Conservation (phyloP, 2,329 filamentous ascomycete species). For the Ilyonectria robusta region DNA sequence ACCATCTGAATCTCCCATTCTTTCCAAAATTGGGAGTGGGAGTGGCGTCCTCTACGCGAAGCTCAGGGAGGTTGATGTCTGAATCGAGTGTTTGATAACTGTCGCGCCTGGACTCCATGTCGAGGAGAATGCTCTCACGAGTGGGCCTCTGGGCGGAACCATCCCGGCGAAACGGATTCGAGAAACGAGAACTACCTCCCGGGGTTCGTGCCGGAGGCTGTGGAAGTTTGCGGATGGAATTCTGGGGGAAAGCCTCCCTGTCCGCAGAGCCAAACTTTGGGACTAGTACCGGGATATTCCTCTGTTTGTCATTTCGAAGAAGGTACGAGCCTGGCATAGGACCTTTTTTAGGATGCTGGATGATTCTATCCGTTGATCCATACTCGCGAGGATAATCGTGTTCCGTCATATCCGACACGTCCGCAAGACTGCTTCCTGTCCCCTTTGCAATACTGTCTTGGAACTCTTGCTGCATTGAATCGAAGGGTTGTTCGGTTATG, state of each 20-base stretch:
- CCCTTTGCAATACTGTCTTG: conserved; percentile 47
- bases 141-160: conserved; percentile 12
- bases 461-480: conserved; percentile 38
- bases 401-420: conserved; percentile 56
- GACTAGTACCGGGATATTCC: conserved; percentile 38
- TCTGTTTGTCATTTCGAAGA: conserved; percentile 43
- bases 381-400: conserved; percentile 40
- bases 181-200: conserved; percentile 45
- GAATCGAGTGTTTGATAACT: conserved; percentile 53
- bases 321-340: conserved; percentile 31
- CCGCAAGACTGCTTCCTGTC: conserved; percentile 61
- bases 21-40: background rate
- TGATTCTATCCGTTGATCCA: conserved; percentile 45
- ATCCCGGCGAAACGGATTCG: conserved; percentile 45
- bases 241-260: conserved; percentile 36
- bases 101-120: conserved; percentile 43
- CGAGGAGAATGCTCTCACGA: conserved; percentile 33
- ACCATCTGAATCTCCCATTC: conserved; percentile 42
- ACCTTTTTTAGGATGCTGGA: conserved; percentile 44
- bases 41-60: background rate
- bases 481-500: conserved; percentile 49
- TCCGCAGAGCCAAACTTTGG: conserved; percentile 36
- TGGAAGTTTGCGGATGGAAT: conserved; percentile 40
- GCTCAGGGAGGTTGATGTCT: conserved; percentile 29
- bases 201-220: conserved; percentile 41